Conservation (phyloP, 108 stramenopile genomes). For the Pseudonitzschia multistriata region DNA sequence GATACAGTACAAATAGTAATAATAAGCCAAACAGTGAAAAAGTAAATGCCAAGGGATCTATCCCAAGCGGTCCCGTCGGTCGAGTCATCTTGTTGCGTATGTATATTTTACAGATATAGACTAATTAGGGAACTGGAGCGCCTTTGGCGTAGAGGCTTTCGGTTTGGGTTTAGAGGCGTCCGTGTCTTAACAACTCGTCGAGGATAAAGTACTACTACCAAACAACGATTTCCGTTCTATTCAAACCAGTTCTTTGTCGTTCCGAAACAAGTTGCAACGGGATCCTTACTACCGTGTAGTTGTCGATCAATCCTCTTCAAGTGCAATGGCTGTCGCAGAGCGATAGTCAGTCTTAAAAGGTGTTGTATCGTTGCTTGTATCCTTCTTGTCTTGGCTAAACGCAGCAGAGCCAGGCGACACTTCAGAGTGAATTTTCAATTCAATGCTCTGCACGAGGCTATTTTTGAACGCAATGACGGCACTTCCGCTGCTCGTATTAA, state of each 20-base stretch:
- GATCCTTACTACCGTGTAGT: no score
- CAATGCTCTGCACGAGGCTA: background rate
- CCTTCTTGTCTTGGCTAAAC: background rate
- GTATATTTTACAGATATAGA: background rate
- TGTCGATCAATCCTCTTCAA: no score
- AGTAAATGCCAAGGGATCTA: constrained; percentile 65
- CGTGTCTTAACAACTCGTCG: no score
- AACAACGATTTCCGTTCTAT: no score
- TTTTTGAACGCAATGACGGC: background rate
- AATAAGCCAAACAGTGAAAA: constrained; percentile 45
- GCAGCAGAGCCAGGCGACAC: no score
- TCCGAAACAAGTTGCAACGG: no score
- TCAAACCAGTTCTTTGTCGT: no score
- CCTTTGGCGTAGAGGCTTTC: background rate
- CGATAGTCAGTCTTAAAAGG: no score
- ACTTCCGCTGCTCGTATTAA: background rate
- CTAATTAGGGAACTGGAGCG: background rate
- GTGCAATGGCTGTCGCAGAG: no score
- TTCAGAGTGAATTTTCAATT: background rate
- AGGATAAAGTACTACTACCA: no score
- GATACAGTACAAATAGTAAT: constrained; percentile 68
- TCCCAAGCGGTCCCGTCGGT: constrained; percentile 54
- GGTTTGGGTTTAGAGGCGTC: no score
- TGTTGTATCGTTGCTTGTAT: no score
- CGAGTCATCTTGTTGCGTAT: constrained; percentile 25